Base-by-base conservation (phyloP, 305 asterid genomes). In the Fraxinus albicans region DNA sequence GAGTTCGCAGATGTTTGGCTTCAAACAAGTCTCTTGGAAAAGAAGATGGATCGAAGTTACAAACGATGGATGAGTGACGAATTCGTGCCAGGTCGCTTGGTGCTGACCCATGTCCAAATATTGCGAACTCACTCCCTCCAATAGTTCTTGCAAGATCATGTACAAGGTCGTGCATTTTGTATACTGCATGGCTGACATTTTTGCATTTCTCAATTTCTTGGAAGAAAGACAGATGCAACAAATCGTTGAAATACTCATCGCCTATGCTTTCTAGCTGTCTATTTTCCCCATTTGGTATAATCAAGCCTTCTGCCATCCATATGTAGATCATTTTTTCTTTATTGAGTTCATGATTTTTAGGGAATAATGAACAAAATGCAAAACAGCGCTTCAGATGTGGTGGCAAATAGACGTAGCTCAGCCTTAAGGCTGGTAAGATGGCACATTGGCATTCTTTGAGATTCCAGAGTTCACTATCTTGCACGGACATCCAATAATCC, bases 231-330 rank as follows among this genome's bases (percentile, higher is more conserved):
- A 82, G 38, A 17, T 80, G 35, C 53, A 82, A 74, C 75, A 87
- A 73, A 4, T 84, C 84, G 19, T 42, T 77, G 25, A 87, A 87
- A 80, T 87, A 87, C 65, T 80, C 89, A 35, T 65, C 81, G 6
- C 81, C 89, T 9, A 80, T 82, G 80, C 85, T 86, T 73, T 87
- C 89, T 10, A 77, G 74, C 31, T 23, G 74, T 35, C 50, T 77
- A 4, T 58, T 76, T 60, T 70, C 83, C 47, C 81, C 88, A 53
- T 70, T 55, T 77, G 84, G 38, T 27, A 34, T 33, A 74, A 84
- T 76, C 35, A 87, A 77, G 27, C 83, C 86, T 25, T 84, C 78
- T 4, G 89, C 88, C 79, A 87, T 82, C 88, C 89, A 87, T 10
- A 82, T 65, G 42, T 77, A 19, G 19, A 87, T 80, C 50, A 82